Conservation (phyloP, 2,329 filamentous ascomycete genomes). For the Penicillium decumbens region DNA sequence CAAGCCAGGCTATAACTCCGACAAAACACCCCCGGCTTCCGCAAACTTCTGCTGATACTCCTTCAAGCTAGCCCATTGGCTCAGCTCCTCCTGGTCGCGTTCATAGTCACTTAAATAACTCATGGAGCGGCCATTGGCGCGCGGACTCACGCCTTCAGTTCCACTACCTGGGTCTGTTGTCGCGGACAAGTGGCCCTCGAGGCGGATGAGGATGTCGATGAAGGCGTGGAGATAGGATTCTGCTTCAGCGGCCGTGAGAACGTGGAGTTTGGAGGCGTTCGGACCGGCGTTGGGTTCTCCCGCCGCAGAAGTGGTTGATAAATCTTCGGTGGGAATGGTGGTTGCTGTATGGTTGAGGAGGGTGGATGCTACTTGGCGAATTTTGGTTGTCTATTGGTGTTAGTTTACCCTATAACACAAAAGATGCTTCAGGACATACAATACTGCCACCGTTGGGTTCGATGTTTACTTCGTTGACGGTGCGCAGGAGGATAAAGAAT, state of each 20-base stretch:
- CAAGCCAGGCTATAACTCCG: constrained; percentile 22
- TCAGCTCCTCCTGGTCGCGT: constrained; percentile 70
- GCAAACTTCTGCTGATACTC: constrained; percentile 73
- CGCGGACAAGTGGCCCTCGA: constrained; percentile 57
- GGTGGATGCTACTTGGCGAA: constrained; percentile 76
- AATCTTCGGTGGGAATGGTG: constrained; percentile 17
- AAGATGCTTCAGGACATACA: constrained; percentile 43
- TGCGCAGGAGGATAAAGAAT: constrained; percentile 67
- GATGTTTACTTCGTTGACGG: constrained; percentile 78
- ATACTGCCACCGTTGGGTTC: constrained; percentile 65
- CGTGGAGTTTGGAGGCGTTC: constrained; percentile 23
- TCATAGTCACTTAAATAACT: constrained; percentile 45
- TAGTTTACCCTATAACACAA: neutral
- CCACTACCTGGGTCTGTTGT: constrained; percentile 28
- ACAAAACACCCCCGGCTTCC: constrained; percentile 53
- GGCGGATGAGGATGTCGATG: constrained; percentile 66
- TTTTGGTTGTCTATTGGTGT: constrained; percentile 63
- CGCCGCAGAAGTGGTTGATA: constrained; percentile 54
- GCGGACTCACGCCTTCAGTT: constrained; percentile 42
- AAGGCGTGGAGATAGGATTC: constrained; percentile 69
- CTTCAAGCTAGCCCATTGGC: constrained; percentile 71
- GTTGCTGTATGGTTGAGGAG: constrained; percentile 53
- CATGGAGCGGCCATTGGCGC: constrained; percentile 31
- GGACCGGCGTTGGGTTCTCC: constrained; percentile 52
- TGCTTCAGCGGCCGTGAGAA: constrained; percentile 47